These are phyloP conservation scores for Blastobotrys terrestris DNA, from an alignment of 805 yeast species.

Conservation along the genomic window DNA sequence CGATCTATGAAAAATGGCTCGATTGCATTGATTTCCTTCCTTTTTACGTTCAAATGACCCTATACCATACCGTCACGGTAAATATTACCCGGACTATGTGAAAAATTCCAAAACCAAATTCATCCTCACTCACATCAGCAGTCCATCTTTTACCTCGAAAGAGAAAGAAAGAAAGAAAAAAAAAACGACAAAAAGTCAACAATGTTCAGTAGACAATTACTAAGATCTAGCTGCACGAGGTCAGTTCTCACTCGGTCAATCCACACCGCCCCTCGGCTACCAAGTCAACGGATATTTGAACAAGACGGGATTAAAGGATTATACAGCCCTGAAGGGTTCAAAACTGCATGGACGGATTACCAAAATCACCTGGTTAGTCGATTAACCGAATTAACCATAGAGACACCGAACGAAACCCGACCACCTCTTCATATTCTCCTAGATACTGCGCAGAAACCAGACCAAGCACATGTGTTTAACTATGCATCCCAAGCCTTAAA, in stretches of 20 bases:
- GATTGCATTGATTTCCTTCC: too few species aligned
- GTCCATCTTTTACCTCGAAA: neutral
- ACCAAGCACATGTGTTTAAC: conserved; percentile 68
- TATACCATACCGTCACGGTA: neutral
- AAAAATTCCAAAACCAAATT: neutral
- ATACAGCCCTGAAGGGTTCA: conserved; percentile 58
- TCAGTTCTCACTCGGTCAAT: conserved; percentile 29
- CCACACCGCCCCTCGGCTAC: conserved; percentile 60
- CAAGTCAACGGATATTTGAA: conserved; percentile 35
- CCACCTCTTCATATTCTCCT: conserved; percentile 60
- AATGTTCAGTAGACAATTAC: conserved; percentile 1
- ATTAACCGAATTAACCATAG: conserved; percentile 60
- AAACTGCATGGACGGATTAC: conserved; percentile 73
- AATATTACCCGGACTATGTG: neutral
- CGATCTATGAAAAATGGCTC: too few species aligned
- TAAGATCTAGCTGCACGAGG: neutral
- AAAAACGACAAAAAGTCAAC: too few species aligned
- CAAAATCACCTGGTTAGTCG: conserved; percentile 52
- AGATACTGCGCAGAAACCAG: conserved; percentile 60
- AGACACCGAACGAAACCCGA: conserved; percentile 73
- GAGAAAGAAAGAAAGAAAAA: too few species aligned
- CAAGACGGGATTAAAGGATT: conserved; percentile 56
- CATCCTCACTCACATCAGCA: neutral
- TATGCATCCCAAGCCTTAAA: conserved; percentile 87
- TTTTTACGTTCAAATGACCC: too few species aligned